These are phyloP conservation scores for Turritis glabra DNA, from an alignment of 345 rosid species.

Conservation along the genomic window DNA sequence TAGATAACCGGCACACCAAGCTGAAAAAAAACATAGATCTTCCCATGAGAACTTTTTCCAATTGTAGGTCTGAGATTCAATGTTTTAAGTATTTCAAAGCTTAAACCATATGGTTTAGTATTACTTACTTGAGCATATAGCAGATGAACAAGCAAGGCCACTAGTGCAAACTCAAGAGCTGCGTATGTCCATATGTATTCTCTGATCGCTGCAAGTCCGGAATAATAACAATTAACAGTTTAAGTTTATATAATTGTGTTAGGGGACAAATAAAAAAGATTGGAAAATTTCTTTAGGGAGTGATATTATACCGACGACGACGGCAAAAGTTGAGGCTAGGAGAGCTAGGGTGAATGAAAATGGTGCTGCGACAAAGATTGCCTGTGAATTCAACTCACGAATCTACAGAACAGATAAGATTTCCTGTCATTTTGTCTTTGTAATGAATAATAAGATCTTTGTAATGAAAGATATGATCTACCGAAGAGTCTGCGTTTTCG, in stretches of 20 bases:
- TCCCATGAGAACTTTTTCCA: neutral
- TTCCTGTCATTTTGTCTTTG: constrained; percentile 1
- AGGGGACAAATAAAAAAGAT: neutral
- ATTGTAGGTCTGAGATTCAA: neutral
- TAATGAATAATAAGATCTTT: neutral
- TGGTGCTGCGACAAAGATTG: constrained; percentile 76
- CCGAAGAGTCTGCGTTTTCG: neutral
- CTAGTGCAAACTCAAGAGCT: constrained; percentile 82
- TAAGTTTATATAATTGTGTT: neutral
- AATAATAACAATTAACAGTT: constrained; percentile 4
- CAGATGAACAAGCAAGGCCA: constrained; percentile 62
- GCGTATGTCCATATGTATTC: constrained; percentile 94
- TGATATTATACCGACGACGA: constrained; percentile 56
- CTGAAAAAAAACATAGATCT: constrained; percentile 45
- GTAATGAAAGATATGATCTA: neutral
- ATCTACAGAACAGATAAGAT: constrained; percentile 47
- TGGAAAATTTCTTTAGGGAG: neutral
- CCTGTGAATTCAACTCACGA: constrained; percentile 63
- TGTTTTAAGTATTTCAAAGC: neutral
- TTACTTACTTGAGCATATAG: constrained; percentile 62
- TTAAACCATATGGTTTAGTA: neutral
- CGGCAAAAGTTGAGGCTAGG: constrained; percentile 70
- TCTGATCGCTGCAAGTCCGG: constrained; percentile 59
- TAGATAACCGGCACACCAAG: constrained; percentile 62
- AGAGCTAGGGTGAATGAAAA: constrained; percentile 76